Evolutionary conservation across 1,284 basidiomycete species (phyloP), one percentile per base, ranked within the genome.

Genomic region (Caloboletus firmus): DNA sequence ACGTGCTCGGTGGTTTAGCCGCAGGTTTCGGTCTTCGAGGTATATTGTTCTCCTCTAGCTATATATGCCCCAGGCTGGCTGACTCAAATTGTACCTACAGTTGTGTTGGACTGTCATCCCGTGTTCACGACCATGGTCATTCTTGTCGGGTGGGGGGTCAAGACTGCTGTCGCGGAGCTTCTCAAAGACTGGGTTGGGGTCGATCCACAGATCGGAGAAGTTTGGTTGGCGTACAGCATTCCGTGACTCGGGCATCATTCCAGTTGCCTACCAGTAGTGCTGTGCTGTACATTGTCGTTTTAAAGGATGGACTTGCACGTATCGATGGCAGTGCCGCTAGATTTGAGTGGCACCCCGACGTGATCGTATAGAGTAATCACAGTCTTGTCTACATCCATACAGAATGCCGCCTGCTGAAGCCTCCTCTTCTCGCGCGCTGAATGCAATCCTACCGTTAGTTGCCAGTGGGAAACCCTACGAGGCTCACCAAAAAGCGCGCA

Each of bases 401-500:
- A 57, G 34, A 18, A 72, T 69, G 70, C 58, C 69, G 10, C 17
- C 65, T n/a, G 48, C 63, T 43, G 62, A 67, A 44, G 56, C 60
- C 20, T 82, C 86, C 17, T 81, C 83, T 37, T 73, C 81, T 37
- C 79, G 81, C 55, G 90, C 89, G 44, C 75, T 92, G 18, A 82
- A 82, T 59, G 88, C 87, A 5, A 91, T 92, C 57, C 72, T 92
- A 32, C 89, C 89, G 20, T 80, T 88, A 45, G 86, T 93, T 52
- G 70, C 80, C 13, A 76, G 78, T 18, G 82, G 87, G 15, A 78
- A 87, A 56, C 82, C 89, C 4, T 96, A 97, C 72, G 91, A 92
- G 63, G 94, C 93, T 0, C 95, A 97, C 64, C 94, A 97, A 71
- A 96, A 96, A 74, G 91, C 93, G 26, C 85, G 95, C 31, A 97